Conservation (phyloP, 2,329 filamentous ascomycete species). For the Venturia nashicola region DNA sequence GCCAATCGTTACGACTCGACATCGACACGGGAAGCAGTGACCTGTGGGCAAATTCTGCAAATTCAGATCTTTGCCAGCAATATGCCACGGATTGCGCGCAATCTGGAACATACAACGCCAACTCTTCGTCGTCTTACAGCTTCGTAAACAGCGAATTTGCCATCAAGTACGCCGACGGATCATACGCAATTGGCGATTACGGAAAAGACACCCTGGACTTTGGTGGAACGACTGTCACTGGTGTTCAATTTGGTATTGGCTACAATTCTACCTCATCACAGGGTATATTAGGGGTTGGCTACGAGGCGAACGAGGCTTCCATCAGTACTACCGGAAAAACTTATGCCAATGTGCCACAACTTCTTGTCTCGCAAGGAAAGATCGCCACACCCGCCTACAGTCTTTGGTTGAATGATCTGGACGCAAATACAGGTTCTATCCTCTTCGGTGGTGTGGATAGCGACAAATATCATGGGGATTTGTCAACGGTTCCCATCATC, state of each 20-base stretch:
- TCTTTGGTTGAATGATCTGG: slow-evolving; percentile 44
- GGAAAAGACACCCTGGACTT: slow-evolving; percentile 59
- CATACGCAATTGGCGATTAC: slow-evolving; percentile 67
- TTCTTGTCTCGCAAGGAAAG: slow-evolving; percentile 48
- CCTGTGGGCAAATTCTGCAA: slow-evolving; percentile 52
- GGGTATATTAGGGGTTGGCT: slow-evolving; percentile 79
- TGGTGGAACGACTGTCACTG: slow-evolving; percentile 38
- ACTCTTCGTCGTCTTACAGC: slow-evolving; percentile 62
- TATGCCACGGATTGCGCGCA: slow-evolving; percentile 40
- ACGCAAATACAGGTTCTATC: slow-evolving; percentile 55
- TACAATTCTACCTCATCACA: slow-evolving; percentile 47
- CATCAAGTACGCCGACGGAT: slow-evolving; percentile 77
- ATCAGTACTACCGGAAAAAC: slow-evolving; percentile 40
- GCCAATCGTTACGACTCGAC: slow-evolving; percentile 41
- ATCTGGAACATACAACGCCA: slow-evolving; percentile 56
- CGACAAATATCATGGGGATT: slow-evolving; percentile 54
- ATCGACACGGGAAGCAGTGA: slow-evolving; percentile 53
- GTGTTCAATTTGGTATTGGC: slow-evolving; percentile 62
- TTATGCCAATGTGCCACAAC: slow-evolving; percentile 51
- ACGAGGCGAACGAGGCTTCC: slow-evolving; percentile 65
- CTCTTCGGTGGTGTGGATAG: slow-evolving; percentile 75
- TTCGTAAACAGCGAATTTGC: slow-evolving; percentile 70
- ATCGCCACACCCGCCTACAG: slow-evolving; percentile 55
- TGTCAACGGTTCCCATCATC: slow-evolving; percentile 50
- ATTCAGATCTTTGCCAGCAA: slow-evolving; percentile 46